phyloP scores from a whole-genome alignment of 345 rosid genomes.

The Sonneratia alba region DNA sequence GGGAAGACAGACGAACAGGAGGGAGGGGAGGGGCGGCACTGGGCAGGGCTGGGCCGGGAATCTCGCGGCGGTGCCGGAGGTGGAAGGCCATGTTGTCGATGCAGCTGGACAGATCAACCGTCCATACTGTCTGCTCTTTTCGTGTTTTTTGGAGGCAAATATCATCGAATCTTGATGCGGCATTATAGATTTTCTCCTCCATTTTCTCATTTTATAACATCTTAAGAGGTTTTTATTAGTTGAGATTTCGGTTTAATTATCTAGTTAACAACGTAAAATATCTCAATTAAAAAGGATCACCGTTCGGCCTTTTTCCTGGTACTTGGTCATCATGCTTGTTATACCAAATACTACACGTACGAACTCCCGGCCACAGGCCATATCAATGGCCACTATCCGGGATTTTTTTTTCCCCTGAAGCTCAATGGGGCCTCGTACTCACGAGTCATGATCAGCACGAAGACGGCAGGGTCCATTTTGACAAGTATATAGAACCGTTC shows the following conservation, averaged over 20 bases:
- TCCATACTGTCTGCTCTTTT: not conserved
- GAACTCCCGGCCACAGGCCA: not conserved
- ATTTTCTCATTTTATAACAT: too few relatives aligned
- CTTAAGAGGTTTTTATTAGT: too few relatives aligned
- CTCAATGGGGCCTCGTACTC: not conserved
- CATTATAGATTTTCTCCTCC: not conserved
- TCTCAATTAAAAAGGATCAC: too few relatives aligned
- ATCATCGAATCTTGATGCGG: not conserved
- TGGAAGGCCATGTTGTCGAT: not conserved
- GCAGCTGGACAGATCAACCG: not conserved
- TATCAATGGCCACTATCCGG: not conserved
- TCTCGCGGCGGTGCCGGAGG: conserved; percentile 4
- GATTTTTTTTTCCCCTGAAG: not conserved
- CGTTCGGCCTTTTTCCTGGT: too few relatives aligned
- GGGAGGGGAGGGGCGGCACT: too few relatives aligned
- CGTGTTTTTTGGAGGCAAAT: not conserved
- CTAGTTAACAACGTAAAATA: too few relatives aligned
- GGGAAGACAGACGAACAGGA: too few relatives aligned
- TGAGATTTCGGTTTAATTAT: too few relatives aligned
- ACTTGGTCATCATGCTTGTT: too few relatives aligned
- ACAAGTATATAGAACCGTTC: not conserved
- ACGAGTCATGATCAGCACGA: not conserved
- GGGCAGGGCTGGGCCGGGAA: not conserved
- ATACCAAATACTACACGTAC: too few relatives aligned
- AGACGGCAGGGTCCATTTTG: not conserved